Evolutionary conservation across 2,329 filamentous ascomycete genomes (phyloP), one percentile per base, ranked within the genome.

Genomic region (Trichoderma pleuroti): DNA sequence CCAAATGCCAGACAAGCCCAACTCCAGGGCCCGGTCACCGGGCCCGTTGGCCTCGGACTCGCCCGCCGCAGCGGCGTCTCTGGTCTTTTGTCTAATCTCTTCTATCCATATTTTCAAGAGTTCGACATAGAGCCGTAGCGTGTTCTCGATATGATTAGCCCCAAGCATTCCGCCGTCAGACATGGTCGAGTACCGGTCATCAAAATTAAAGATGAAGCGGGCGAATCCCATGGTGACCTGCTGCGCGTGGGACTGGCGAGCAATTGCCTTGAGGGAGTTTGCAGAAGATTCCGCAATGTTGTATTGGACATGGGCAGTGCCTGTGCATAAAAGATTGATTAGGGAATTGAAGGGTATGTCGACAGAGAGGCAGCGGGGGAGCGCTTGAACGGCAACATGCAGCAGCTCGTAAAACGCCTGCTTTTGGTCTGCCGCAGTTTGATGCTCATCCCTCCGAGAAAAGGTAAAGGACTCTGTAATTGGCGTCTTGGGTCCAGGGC

Each of bases 161-260:
- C 95, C 96, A 28, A 99, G 89, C 91, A 99, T 96, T 3, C 96
- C 96, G 36, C 97, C 96, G 77, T 99, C 96, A 11, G 94, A 97
- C 90, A 98, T 98, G 36, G 96, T 98, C 1, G 95, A 93, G 80
- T 99, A 99, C 28, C 94, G 90, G 74, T 97, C 94, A 79, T 99
- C 97, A 79, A 98, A 99, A 75, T 96, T 97, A 83, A 99, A 99
- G 67, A 99, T 99, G 81, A 98, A 99, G 30, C 94, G 88, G 46
- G 96, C 93, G 81, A 99, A 99, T 0, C 96, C 95, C 81, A 97
- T 97, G 0, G 94, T 97, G 4, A 99, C 96, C 79, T 96, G 93
- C 75, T 99, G 94, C 0, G 96, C 94, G 81, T 97, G 92, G 9
- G 92, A 93, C 77, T 99, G 96, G 36, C 93, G 88, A 12, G 97